phyloP scores from a whole-genome alignment of 2,329 filamentous ascomycete genomes.

The Pseudodiploospora longispora region DNA sequence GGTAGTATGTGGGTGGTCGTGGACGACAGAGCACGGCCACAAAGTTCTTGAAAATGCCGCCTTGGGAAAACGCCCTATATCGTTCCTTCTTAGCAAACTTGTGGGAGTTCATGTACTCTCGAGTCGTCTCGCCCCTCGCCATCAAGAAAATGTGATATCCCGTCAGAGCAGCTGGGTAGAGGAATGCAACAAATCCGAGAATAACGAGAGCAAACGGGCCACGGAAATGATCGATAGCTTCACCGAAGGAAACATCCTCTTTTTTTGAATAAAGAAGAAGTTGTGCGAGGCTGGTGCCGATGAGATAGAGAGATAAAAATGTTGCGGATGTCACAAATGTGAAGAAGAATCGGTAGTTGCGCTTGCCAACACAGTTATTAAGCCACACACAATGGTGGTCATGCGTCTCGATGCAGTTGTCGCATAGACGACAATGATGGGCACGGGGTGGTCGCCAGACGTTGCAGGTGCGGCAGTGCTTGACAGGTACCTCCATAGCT shows the following conservation, averaged over 20 bases:
- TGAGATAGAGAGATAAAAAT: slow-evolving; percentile 65
- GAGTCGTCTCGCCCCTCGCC: slow-evolving; percentile 83
- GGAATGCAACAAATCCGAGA: slow-evolving; percentile 64
- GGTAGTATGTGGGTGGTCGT: slow-evolving; percentile 78
- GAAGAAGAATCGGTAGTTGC: slow-evolving; percentile 98
- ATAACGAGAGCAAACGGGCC: slow-evolving; percentile 85
- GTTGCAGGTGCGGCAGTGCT: slow-evolving; percentile 96
- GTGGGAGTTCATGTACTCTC: slow-evolving; percentile 92
- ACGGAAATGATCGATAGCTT: slow-evolving; percentile 61
- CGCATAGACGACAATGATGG: slow-evolving; percentile 93
- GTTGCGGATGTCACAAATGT: slow-evolving; percentile 78
- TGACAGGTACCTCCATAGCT: slow-evolving; percentile 95
- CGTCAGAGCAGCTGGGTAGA: slow-evolving; percentile 78
- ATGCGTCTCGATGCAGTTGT: slow-evolving; percentile 94
- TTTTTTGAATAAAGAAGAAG: slow-evolving; percentile 62
- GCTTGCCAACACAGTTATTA: slow-evolving; percentile 93
- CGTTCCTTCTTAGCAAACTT: slow-evolving; percentile 91
- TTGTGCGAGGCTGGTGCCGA: slow-evolving; percentile 73
- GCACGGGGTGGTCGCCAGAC: slow-evolving; percentile 94
- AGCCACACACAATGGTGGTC: slow-evolving; percentile 99
- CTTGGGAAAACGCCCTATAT: slow-evolving; percentile 82
- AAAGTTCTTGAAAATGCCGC: slow-evolving; percentile 69
- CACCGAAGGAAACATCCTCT: slow-evolving; percentile 57
- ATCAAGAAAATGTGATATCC: slow-evolving; percentile 89
- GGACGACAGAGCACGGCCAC: slow-evolving; percentile 73